phyloP scores from a whole-genome alignment of 306 rosid genomes.

The Pyrus betulifolia region DNA sequence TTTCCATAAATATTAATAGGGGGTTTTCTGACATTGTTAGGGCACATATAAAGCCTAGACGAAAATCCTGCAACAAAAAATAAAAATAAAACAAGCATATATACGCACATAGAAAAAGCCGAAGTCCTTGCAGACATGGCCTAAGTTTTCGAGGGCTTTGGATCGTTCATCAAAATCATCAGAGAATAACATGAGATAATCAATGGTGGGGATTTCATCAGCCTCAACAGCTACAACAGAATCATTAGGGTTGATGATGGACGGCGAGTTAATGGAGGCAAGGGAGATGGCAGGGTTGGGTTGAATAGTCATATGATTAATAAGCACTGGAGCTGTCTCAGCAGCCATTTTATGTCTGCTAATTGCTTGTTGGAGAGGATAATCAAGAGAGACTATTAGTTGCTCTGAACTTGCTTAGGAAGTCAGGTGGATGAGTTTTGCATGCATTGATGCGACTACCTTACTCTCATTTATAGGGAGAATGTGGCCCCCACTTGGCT shows the following conservation, averaged over 20 bases:
- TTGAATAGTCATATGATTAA: not conserved
- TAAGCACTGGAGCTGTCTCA: not conserved
- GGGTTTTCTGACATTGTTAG: not conserved
- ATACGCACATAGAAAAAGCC: constrained; percentile 19
- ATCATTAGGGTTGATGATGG: not conserved
- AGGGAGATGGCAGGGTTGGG: not conserved
- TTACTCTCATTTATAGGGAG: not conserved
- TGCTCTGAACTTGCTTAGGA: too few relatives aligned
- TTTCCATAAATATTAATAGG: not conserved
- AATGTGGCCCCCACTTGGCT: not conserved
- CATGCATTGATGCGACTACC: not conserved
- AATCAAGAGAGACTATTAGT: not conserved
- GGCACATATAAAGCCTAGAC: not conserved
- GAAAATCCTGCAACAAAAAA: not conserved
- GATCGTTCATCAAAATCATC: constrained; percentile 1
- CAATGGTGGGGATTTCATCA: constrained; percentile 16
- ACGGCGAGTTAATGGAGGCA: not conserved
- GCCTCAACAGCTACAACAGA: not conserved
- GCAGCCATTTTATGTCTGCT: not conserved
- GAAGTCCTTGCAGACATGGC: constrained; percentile 11
- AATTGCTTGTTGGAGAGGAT: not conserved
- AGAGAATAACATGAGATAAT: constrained; percentile 14
- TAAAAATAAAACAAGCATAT: not conserved
- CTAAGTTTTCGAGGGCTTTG: not conserved
- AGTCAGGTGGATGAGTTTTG: not conserved